These are phyloP conservation scores for Paxillus rubicundulus DNA, from an alignment of 768 basidiomycete genomes.

Conservation along the genomic window DNA sequence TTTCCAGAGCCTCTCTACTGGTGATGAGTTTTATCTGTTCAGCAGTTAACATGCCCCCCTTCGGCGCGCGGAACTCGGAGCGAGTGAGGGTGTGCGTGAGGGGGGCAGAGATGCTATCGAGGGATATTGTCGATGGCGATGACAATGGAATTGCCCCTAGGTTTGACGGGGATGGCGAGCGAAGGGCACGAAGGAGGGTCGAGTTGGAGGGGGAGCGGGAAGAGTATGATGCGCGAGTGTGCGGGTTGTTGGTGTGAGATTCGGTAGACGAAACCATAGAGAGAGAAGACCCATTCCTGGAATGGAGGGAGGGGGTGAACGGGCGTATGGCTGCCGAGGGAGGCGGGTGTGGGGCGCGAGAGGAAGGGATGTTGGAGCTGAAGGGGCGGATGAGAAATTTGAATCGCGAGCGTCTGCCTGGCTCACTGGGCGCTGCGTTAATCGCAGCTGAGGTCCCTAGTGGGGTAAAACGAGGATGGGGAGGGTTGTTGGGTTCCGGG, in stretches of 20 bases:
- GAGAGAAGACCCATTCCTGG: slow-evolving; percentile 18
- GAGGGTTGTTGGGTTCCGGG: slow-evolving; percentile 16
- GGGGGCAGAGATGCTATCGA: slow-evolving; percentile 73
- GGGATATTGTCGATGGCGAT: slow-evolving; percentile 68
- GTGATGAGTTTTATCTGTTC: slow-evolving; percentile 68
- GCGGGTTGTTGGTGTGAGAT: slow-evolving; percentile 18
- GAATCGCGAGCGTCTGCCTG: slow-evolving; percentile 43
- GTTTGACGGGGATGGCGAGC: slow-evolving; percentile 39
- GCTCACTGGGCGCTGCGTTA: not conserved
- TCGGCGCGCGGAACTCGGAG: slow-evolving; percentile 65
- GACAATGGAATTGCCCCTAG: slow-evolving; percentile 36
- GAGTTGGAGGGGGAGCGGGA: slow-evolving; percentile 39
- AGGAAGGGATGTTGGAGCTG: slow-evolving; percentile 27
- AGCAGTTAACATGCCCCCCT: slow-evolving; percentile 42
- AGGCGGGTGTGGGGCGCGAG: slow-evolving; percentile 13
- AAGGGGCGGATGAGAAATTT: slow-evolving; percentile 44
- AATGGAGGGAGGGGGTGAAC: slow-evolving; percentile 14
- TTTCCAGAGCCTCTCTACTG: slow-evolving; percentile 59
- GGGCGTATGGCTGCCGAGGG: slow-evolving; percentile 17
- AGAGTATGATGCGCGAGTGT: slow-evolving; percentile 14
- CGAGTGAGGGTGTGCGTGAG: slow-evolving; percentile 70
- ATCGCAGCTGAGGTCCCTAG: not conserved
- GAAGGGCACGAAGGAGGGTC: slow-evolving; percentile 35
- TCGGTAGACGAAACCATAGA: slow-evolving; percentile 24
- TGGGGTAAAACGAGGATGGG: not conserved